These are phyloP conservation scores for Hymenoscyphus occultus DNA, from an alignment of 2,329 filamentous ascomycete species.

Conservation along the genomic window DNA sequence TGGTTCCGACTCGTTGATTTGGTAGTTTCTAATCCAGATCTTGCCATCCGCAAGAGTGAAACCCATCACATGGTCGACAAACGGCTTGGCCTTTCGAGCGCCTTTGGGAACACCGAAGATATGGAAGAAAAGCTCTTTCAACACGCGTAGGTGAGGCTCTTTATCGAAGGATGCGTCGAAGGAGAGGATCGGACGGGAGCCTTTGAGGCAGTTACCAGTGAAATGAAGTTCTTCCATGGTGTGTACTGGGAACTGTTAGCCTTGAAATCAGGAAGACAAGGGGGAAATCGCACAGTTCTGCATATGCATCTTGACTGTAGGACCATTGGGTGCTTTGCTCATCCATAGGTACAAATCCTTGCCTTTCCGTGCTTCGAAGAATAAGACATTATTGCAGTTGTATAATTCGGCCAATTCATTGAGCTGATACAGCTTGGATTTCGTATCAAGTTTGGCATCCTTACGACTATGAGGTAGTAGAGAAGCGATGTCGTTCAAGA, in stretches of 20 bases:
- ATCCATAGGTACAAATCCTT: conserved; percentile 95
- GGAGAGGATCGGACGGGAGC: conserved; percentile 83
- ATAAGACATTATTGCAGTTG: conserved; percentile 92
- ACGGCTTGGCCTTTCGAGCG: conserved; percentile 88
- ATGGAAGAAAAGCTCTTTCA: conserved; percentile 87
- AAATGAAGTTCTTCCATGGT: conserved; percentile 98
- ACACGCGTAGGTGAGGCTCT: conserved; percentile 73
- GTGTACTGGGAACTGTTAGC: conserved; percentile 58
- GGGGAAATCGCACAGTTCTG: conserved; percentile 59
- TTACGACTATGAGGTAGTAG: conserved; percentile 91
- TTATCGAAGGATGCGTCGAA: conserved; percentile 87
- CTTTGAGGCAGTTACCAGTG: conserved; percentile 94
- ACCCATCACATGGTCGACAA: conserved; percentile 91
- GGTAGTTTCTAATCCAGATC: conserved; percentile 94
- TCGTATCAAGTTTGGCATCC: conserved; percentile 95
- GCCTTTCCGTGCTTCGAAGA: conserved; percentile 92
- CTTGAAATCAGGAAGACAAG: conserved; percentile 26
- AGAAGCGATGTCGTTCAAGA: conserved; percentile 82
- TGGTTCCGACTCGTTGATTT: conserved; percentile 81
- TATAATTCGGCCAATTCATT: conserved; percentile 74
- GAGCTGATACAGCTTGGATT: conserved; percentile 79
- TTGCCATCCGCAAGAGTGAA: conserved; percentile 90
- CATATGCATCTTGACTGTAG: conserved; percentile 65
- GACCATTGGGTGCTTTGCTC: conserved; percentile 72
- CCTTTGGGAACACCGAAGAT: conserved; percentile 90